Evolutionary conservation across 805 yeast species (phyloP).

Genomic region (Priceomyces melissophilus): DNA sequence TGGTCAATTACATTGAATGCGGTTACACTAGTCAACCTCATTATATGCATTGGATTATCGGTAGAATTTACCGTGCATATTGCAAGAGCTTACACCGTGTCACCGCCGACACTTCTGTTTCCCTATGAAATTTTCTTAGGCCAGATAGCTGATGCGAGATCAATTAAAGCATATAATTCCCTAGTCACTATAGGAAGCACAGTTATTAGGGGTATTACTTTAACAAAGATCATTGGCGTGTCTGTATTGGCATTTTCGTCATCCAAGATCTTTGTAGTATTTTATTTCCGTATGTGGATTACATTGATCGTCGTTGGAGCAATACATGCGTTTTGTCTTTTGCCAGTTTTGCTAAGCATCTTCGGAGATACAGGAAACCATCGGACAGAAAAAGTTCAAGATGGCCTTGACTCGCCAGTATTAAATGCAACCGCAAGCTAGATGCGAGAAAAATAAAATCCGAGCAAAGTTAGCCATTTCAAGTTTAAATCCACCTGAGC

Average conservation of each 20-base stretch:
- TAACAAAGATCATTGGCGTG: conserved; percentile 88
- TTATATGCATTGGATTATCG: conserved; percentile 90
- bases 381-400: no score
- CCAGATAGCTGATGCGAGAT: conserved; percentile 7
- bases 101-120: conserved; percentile 22
- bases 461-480: no score
- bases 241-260: conserved; percentile 80
- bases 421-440: no score
- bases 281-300: conserved; percentile 94
- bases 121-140: conserved; percentile 2
- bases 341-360: conserved; percentile 69
- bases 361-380: conserved; percentile 16
- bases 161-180: conserved; percentile 50
- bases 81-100: conserved; percentile 67
- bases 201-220: conserved; percentile 84
- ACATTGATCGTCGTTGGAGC: conserved; percentile 74
- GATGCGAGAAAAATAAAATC: no score
- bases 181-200: conserved; percentile 82
- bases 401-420: no score
- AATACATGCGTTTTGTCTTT: conserved; percentile 69
- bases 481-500: no score
- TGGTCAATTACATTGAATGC: conserved; percentile 83
- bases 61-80: conserved; percentile 93
- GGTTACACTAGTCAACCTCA: conserved; percentile 79
- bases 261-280: conserved; percentile 84